A percentile compares a stretch with the other conserved stretches of the same genome.
Conservation (phyloP, 1,139 yeast genomes). For the Eremothecium coryli region DNA sequence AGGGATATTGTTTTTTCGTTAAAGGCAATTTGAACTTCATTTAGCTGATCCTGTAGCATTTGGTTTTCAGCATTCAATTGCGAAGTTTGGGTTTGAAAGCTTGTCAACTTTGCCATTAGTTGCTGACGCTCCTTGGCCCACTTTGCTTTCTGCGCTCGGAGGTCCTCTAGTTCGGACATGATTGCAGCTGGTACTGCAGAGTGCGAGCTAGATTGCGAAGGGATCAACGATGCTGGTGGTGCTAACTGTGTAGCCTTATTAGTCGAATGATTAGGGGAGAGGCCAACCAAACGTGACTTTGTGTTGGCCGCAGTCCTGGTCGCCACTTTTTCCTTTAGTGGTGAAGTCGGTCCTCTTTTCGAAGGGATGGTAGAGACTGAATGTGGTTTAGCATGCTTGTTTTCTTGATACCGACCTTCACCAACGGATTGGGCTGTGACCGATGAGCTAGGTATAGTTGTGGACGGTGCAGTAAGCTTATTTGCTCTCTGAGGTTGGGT, state of each 20-base stretch:
- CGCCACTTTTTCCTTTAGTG: constrained; percentile 35
- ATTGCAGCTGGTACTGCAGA: constrained; percentile 1
- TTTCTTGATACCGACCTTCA: not conserved
- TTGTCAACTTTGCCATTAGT: constrained; percentile 16
- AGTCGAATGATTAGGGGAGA: not conserved
- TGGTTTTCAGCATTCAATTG: constrained; percentile 32
- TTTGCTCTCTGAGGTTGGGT: not conserved
- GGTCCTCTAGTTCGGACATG: constrained; percentile 40
- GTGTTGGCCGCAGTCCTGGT: not conserved
- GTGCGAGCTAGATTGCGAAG: not conserved
- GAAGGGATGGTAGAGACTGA: constrained; percentile 41
- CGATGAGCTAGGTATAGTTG: not conserved
- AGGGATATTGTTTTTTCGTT: constrained; percentile 18
- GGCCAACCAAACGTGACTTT: constrained; percentile 1
- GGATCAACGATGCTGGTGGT: not conserved
- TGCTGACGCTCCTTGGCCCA: constrained; percentile 44
- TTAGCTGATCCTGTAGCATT: constrained; percentile 39
- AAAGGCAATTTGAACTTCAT: constrained; percentile 15
- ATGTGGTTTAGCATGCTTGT: not conserved
- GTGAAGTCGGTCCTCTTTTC: constrained; percentile 60
- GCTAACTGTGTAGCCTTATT: not conserved
- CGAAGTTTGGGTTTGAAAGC: constrained; percentile 13
- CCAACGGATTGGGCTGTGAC: not conserved
- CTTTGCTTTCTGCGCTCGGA: constrained; percentile 43
- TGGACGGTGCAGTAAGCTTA: not conserved